A percentile compares a stretch with the other conserved stretches of the same genome.
phyloP scores from a whole-genome alignment of 1,284 basidiomycete genomes.

The Pterula multifida region DNA sequence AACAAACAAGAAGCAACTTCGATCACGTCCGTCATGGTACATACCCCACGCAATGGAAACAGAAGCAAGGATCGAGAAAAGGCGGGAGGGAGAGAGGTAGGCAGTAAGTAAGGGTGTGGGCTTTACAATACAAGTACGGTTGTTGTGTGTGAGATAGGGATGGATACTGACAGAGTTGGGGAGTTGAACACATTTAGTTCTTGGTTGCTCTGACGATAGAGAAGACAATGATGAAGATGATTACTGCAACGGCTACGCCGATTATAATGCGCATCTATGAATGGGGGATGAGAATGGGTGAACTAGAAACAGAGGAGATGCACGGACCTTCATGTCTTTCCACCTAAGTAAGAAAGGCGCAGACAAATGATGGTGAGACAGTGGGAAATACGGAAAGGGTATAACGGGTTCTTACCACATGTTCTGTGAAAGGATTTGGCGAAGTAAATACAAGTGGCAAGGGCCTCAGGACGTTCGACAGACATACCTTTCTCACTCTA shows the following conservation, averaged over 20 bases:
- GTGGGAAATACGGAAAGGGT: slow-evolving; percentile 21
- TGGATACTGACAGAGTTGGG: background rate
- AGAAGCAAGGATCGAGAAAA: background rate
- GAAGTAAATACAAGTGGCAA: background rate
- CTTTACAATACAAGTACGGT: background rate
- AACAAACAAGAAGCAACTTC: background rate
- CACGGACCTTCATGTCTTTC: slow-evolving; percentile 89
- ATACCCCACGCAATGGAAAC: background rate
- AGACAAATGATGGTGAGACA: slow-evolving; percentile 3
- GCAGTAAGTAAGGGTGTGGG: background rate
- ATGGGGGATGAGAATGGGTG: slow-evolving; percentile 10
- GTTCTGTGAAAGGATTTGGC: slow-evolving; percentile 32
- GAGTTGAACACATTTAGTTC: slow-evolving; percentile 18
- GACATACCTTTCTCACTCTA: slow-evolving; percentile 90
- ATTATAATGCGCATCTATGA: slow-evolving; percentile 83
- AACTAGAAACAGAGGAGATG: too few relatives aligned
- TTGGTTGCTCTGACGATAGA: slow-evolving; percentile 77
- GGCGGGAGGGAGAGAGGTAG: background rate
- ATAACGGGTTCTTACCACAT: slow-evolving; percentile 80
- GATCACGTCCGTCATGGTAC: background rate
- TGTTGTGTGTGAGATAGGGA: background rate
- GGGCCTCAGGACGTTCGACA: slow-evolving; percentile 6
- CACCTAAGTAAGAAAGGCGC: slow-evolving; percentile 44
- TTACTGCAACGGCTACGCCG: slow-evolving; percentile 74
- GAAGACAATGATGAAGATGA: slow-evolving; percentile 89